Evolutionary conservation across 768 basidiomycete genomes (phyloP).

Genomic region (Psilocybe tampanensis): DNA sequence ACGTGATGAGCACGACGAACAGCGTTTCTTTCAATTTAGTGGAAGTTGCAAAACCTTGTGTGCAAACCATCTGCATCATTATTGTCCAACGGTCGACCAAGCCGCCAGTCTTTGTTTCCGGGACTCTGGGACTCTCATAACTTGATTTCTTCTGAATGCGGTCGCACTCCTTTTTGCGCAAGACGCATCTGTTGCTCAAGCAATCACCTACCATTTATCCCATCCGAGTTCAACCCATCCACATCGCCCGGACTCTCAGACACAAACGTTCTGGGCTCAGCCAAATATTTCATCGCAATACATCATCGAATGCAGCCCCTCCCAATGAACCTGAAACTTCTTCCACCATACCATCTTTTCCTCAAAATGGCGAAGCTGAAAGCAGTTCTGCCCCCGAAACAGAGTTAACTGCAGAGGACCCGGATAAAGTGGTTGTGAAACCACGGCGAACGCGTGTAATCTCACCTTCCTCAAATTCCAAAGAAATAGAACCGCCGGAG

Average conservation of each 20-base stretch:
- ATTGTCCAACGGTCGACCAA: too few relatives aligned
- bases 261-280: conserved; percentile 5
- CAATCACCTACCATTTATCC: conserved; percentile 21
- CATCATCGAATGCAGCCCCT: conserved; percentile 14
- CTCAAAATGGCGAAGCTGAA: neutral
- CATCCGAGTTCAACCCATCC: conserved; percentile 11
- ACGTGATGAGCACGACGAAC: too few relatives aligned
- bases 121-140: neutral
- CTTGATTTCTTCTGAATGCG: conserved; percentile 31
- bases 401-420: conserved; percentile 35
- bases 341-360: neutral
- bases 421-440: conserved; percentile 43
- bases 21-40: too few relatives aligned
- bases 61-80: too few relatives aligned
- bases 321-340: conserved; percentile 17
- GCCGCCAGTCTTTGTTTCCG: too few relatives aligned
- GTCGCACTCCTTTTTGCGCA: conserved; percentile 38
- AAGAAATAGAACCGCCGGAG: conserved; percentile 45
- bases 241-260: conserved; percentile 20
- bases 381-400: conserved; percentile 10
- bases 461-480: conserved; percentile 25
- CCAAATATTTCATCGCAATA: conserved; percentile 10
- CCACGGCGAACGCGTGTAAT: conserved; percentile 36
- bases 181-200: conserved; percentile 41
- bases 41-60: too few relatives aligned